phyloP scores from a whole-genome alignment of 352 stramenopile genomes.

The Elongisporangium prolatum region DNA sequence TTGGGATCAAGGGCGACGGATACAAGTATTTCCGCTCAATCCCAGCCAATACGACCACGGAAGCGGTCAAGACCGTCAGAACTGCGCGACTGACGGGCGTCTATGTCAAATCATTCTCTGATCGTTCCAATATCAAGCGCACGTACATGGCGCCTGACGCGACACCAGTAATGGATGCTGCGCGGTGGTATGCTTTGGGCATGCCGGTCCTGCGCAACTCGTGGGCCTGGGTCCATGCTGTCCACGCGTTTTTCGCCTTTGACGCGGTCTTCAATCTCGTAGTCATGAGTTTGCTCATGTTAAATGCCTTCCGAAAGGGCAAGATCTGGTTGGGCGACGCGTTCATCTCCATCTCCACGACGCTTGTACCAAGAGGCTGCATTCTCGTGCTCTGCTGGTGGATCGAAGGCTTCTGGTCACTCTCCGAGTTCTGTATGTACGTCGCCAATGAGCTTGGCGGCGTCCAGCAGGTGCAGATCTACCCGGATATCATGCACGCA shows the following conservation, averaged over 20 bases:
- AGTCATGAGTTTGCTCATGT: conserved; percentile 33
- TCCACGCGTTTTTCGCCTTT: conserved; percentile 35
- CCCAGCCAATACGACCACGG: neutral
- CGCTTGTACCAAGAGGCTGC: conserved; percentile 22
- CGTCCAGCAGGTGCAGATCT: conserved; percentile 18
- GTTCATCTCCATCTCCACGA: conserved; percentile 37
- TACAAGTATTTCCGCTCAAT: neutral
- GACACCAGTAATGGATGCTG: conserved; percentile 12
- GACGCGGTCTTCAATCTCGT: conserved; percentile 30
- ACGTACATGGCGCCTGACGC: conserved; percentile 11
- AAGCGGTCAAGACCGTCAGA: conserved; percentile 13
- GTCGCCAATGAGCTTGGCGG: conserved; percentile 15
- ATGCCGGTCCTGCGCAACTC: conserved; percentile 25
- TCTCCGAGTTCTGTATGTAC: conserved; percentile 26
- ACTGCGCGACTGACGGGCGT: conserved; percentile 26
- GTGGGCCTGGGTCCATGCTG: conserved; percentile 45
- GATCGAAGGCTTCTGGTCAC: conserved; percentile 41
- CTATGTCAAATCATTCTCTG: conserved; percentile 25
- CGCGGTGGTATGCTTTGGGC: conserved; percentile 18
- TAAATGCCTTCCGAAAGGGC: conserved; percentile 20
- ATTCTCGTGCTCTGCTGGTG: conserved; percentile 31
- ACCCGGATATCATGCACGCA: conserved; percentile 28
- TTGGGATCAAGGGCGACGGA: too few relatives aligned
- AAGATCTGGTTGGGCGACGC: conserved; percentile 45
- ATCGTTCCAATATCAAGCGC: conserved; percentile 37